Base-by-base conservation (phyloP, 225 moss, liverwort and hornwort species). In the Thuidium tamariscinum region DNA sequence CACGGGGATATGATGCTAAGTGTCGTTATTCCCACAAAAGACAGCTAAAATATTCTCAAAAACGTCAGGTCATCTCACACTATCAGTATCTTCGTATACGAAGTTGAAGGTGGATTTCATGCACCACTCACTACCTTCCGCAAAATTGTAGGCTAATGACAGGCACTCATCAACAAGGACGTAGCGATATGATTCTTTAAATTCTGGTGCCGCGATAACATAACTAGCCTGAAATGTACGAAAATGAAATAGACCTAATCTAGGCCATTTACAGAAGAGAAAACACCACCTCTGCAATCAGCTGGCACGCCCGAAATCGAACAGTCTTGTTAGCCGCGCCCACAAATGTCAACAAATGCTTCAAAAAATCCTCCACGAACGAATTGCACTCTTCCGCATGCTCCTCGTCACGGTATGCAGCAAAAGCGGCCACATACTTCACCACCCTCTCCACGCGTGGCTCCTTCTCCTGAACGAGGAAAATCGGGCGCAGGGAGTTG, bases 271-370 rank as follows among this genome's bases (percentile, higher is more conserved):
- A 61, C 23, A 71, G 88, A 81, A 82, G 61, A 82, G 67, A 63
- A 89, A 67, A 42, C 30, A 8, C 18, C 36, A 97, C 99, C 87
- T 97, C 97, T 56, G 95, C 94, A 75, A 99, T 93, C 88, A 99
- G 57, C 87, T 99, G 99, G 72, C 90, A 94, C 60, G 97, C 94
- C 70, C 97, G 95, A 91, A 77, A 95, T 49, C 99, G 95, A 9
- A 99, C 94, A 70, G 91, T 91, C 88, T 95, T 97, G 84, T 96
- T 89, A 8, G 86, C 85, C 27, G 96, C 93, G 41, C 84, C 91
- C 39, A 90, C 85, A 90, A 94, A 95, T 79, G 86, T 87, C 86
- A 99, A 89, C 76, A 99, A 74, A 79, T 91, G 86, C 82, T 91
- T 88, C 83, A 99, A 87, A 90, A 95, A 94, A 7, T 91, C 91